phyloP scores from a whole-genome alignment of 768 basidiomycete species.

The Inosperma sp. region DNA sequence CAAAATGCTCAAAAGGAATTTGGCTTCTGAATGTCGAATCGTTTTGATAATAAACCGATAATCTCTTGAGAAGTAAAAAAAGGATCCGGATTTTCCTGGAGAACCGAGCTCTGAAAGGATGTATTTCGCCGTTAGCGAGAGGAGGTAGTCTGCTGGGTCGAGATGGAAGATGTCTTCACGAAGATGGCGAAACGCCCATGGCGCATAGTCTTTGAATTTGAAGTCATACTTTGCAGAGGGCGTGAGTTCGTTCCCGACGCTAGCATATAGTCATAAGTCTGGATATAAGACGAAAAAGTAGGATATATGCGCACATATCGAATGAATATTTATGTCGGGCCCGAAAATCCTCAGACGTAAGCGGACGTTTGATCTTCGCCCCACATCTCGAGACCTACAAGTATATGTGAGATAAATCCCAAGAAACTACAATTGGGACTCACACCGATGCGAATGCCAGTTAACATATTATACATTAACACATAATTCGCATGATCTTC shows the following conservation, averaged over 20 bases:
- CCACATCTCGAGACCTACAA: conserved; percentile 88
- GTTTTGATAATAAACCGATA: conserved; percentile 99
- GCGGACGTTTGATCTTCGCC: conserved; percentile 83
- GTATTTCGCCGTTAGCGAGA: conserved; percentile 95
- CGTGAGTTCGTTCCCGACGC: conserved; percentile 95
- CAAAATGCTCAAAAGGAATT: conserved; percentile 83
- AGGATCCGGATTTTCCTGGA: conserved; percentile 96
- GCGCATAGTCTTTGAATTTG: conserved; percentile 99
- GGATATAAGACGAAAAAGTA: neutral
- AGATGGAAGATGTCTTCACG: conserved; percentile 93
- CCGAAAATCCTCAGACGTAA: conserved; percentile 82
- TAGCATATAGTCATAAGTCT: conserved; percentile 24
- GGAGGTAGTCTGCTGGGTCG: conserved; percentile 95
- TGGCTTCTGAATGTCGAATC: conserved; percentile 90
- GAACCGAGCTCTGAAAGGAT: conserved; percentile 97
- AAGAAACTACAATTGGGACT: conserved; percentile 27
- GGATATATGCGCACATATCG: conserved; percentile 67
- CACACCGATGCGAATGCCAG: conserved; percentile 93
- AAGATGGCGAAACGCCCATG: conserved; percentile 94
- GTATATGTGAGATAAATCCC: neutral
- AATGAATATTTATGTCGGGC: conserved; percentile 94
- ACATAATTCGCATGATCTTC: conserved; percentile 99
- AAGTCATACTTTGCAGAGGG: conserved; percentile 98
- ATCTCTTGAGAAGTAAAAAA: conserved; percentile 98
- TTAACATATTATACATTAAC: conserved; percentile 99